These are phyloP conservation scores for Aspergillus nomiae DNA, from an alignment of 2,329 filamentous ascomycete species.

Conservation along the genomic window DNA sequence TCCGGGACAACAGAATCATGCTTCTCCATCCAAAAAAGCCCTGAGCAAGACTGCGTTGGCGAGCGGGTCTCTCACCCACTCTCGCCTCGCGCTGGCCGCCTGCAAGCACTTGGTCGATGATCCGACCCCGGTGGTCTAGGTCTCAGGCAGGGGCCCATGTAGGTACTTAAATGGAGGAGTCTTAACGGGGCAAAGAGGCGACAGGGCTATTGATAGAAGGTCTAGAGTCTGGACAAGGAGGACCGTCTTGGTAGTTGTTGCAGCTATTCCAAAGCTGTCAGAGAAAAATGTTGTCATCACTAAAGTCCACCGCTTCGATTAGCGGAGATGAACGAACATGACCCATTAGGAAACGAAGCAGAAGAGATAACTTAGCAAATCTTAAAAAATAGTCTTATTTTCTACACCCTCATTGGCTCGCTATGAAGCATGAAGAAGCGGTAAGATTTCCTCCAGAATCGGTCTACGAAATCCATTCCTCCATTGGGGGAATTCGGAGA, in stretches of 20 bases:
- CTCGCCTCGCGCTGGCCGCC: slow-evolving; percentile 24
- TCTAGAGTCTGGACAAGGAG: slow-evolving; percentile 7
- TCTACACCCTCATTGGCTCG: background rate
- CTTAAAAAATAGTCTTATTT: background rate
- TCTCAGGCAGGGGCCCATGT: slow-evolving; percentile 19
- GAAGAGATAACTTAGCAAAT: background rate
- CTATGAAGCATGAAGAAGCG: background rate
- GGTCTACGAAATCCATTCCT: background rate
- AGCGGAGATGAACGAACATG: background rate
- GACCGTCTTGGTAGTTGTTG: background rate
- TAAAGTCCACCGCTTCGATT: background rate
- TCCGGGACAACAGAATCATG: slow-evolving; percentile 20
- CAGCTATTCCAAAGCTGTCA: background rate
- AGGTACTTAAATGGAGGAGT: slow-evolving; percentile 19
- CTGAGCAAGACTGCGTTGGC: slow-evolving; percentile 22
- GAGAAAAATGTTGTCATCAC: background rate
- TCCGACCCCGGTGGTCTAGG: slow-evolving; percentile 15
- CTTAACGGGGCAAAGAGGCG: slow-evolving; percentile 13
- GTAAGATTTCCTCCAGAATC: background rate
- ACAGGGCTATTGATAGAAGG: slow-evolving; percentile 5
- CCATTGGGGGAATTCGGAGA: background rate
- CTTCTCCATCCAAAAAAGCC: slow-evolving; percentile 9
- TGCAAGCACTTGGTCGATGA: slow-evolving; percentile 28
- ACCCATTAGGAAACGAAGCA: background rate
- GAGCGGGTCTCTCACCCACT: slow-evolving; percentile 26